Evolutionary conservation across 163 green algal species (phyloP).

Genomic region (Trebouxia gelatinosa): DNA sequence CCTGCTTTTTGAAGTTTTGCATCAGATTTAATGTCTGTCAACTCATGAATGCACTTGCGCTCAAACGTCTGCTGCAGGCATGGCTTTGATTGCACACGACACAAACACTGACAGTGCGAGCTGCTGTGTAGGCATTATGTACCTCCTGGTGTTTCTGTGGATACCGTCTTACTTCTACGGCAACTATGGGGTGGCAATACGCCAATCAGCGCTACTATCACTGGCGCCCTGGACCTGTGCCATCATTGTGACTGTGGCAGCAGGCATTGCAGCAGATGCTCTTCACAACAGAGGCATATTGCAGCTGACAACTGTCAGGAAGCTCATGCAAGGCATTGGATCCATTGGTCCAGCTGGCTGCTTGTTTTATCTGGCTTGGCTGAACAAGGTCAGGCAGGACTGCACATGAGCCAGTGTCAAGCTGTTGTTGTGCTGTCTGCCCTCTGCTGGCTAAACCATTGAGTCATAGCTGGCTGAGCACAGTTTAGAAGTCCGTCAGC

Average conservation of each 20-base stretch:
- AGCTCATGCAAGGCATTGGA: constrained; percentile 63
- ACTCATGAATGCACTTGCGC: no score
- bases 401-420: no score
- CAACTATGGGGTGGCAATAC: constrained; percentile 52
- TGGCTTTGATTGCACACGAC: neutral
- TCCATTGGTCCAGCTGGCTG: constrained; percentile 50
- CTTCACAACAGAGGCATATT: constrained; percentile 56
- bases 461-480: no score
- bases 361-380: constrained; percentile 52
- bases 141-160: constrained; percentile 56
- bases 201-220: constrained; percentile 39
- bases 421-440: no score
- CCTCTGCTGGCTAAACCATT: no score
- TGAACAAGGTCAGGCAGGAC: constrained; percentile 21
- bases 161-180: constrained; percentile 68
- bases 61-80: neutral
- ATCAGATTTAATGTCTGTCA: no score
- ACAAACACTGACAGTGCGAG: neutral
- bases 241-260: constrained; percentile 50
- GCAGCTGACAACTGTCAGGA: constrained; percentile 54
- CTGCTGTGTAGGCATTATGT: constrained; percentile 38
- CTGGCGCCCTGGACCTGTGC: constrained; percentile 61
- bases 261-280: constrained; percentile 61
- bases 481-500: no score
- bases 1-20: no score